phyloP scores from a whole-genome alignment of 2,329 filamentous ascomycete genomes.

The Ilyonectria destructans region DNA sequence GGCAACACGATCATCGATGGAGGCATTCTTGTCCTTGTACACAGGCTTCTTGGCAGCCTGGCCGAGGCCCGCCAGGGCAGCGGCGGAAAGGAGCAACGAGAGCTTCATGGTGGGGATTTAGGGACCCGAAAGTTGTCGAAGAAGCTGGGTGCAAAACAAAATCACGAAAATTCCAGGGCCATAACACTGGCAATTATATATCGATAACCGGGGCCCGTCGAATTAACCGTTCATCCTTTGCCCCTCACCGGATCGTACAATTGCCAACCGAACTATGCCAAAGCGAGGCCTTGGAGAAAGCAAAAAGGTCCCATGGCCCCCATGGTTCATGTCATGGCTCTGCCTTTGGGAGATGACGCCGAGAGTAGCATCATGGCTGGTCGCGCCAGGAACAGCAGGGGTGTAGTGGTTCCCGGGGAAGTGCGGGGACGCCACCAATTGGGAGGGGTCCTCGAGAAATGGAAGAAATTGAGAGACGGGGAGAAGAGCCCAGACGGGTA shows the following conservation, averaged over 20 bases:
- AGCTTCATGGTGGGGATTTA: slow-evolving; percentile 50
- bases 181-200: slow-evolving; percentile 28
- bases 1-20: slow-evolving; percentile 75
- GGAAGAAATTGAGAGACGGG: slow-evolving; percentile 30
- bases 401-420: slow-evolving; percentile 40
- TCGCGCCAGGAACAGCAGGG: slow-evolving; percentile 31
- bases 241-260: slow-evolving; percentile 28
- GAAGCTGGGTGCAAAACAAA: slow-evolving; percentile 14
- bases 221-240: slow-evolving; percentile 44
- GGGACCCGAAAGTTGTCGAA: slow-evolving; percentile 24
- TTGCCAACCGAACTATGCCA: slow-evolving; percentile 20
- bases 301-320: slow-evolving; percentile 21
- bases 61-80: slow-evolving; percentile 44
- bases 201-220: neutral
- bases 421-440: slow-evolving; percentile 45
- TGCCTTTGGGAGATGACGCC: slow-evolving; percentile 36
- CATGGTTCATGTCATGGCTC: slow-evolving; percentile 23
- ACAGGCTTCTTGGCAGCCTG: slow-evolving; percentile 56
- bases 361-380: slow-evolving; percentile 38
- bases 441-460: neutral
- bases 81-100: slow-evolving; percentile 44
- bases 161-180: neutral
- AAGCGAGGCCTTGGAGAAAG: slow-evolving; percentile 19
- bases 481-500: slow-evolving; percentile 35
- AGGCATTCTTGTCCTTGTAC: slow-evolving; percentile 76